Evolutionary conservation across 2,329 filamentous ascomycete genomes (phyloP).

Genomic region (Diaporthe nobilis): DNA sequence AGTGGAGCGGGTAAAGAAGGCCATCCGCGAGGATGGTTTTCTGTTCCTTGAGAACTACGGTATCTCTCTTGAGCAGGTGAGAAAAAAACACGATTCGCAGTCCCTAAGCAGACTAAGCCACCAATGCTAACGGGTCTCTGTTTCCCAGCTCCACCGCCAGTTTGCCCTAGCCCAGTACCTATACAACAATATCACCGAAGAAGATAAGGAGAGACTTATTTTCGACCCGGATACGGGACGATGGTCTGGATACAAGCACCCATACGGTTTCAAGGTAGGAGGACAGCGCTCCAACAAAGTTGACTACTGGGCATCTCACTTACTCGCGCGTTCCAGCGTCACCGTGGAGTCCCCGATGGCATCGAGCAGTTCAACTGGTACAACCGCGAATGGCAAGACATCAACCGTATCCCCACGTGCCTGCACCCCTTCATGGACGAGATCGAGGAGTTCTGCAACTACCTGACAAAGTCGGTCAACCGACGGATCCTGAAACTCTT

Average conservation of each 20-base stretch:
- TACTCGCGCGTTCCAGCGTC: conserved; percentile 49
- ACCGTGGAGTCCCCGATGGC: conserved; percentile 59
- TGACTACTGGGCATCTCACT: background rate
- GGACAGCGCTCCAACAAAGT: too few relatives aligned
- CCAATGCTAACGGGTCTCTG: background rate
- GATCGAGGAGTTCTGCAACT: conserved; percentile 56
- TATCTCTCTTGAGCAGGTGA: conserved; percentile 58
- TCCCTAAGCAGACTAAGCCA: background rate
- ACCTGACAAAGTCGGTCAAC: conserved; percentile 63
- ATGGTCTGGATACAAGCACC: conserved; percentile 66
- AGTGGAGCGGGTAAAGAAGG: conserved; percentile 57
- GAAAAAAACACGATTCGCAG: background rate
- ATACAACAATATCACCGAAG: conserved; percentile 63
- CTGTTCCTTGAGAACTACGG: conserved; percentile 66
- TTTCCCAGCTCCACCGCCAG: conserved; percentile 61
- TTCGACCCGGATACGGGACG: conserved; percentile 61
- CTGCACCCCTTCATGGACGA: conserved; percentile 65
- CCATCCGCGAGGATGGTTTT: conserved; percentile 60
- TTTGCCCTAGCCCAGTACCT: conserved; percentile 65
- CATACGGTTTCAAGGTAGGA: conserved; percentile 58
- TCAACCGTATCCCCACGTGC: conserved; percentile 59
- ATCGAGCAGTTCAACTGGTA: conserved; percentile 71
- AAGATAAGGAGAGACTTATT: conserved; percentile 63
- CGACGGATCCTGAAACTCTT: conserved; percentile 57
- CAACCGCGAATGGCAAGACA: conserved; percentile 59